A percentile compares a stretch with the other conserved stretches of the same genome.
Evolutionary conservation across 139 green algal genomes (phyloP).

Genomic region (Diplosphaera chodatii): DNA sequence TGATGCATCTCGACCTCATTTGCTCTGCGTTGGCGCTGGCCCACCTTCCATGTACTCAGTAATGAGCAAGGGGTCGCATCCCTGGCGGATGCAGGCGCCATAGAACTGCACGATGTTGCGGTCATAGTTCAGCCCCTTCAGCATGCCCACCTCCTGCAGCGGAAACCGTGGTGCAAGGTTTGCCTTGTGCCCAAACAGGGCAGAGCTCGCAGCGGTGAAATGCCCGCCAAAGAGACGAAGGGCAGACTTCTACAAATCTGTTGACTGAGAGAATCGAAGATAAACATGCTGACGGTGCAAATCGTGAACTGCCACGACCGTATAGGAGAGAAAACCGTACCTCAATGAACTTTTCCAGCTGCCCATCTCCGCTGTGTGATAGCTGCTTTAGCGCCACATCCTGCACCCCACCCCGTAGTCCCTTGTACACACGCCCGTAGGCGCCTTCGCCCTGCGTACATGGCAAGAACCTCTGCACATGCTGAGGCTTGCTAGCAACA

Average conservation of each 20-base stretch:
- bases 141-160: slow-evolving; percentile 5
- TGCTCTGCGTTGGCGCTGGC: no score
- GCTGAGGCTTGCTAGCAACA: background rate
- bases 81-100: slow-evolving; percentile 4
- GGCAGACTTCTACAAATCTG: no score
- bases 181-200: no score
- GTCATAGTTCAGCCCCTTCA: slow-evolving; percentile 7
- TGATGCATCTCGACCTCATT: no score
- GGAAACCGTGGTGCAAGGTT: no score
- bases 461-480: background rate
- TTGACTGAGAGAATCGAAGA: no score
- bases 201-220: no score
- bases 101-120: slow-evolving; percentile 11
- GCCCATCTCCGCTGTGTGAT: background rate
- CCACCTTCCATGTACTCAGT: slow-evolving; percentile 1
- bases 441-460: no score
- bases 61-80: background rate
- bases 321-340: background rate
- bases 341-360: background rate
- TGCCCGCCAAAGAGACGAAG: no score
- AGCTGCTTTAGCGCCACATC: background rate
- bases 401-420: background rate
- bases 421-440: background rate
- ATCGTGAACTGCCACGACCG: no score
- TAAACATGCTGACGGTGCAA: no score